phyloP scores from a whole-genome alignment of 106 monocot genomes.

The Allium cepa region DNA sequence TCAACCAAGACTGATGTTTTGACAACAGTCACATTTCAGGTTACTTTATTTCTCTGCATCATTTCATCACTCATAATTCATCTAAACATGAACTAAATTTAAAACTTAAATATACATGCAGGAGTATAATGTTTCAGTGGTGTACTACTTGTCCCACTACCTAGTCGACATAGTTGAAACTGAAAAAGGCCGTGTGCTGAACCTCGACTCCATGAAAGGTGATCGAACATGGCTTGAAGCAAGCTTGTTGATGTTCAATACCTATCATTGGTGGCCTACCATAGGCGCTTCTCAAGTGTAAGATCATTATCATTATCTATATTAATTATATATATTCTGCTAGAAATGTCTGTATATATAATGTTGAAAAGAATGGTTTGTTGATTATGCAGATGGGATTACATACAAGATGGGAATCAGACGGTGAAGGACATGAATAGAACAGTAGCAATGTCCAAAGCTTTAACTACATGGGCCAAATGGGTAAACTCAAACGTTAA shows the following conservation, averaged over 20 bases:
- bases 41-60: too few relatives aligned
- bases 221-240: slow-evolving; percentile 20
- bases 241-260: slow-evolving; percentile 47
- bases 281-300: slow-evolving; percentile 27
- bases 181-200: slow-evolving; percentile 25
- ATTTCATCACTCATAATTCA: too few relatives aligned
- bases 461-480: slow-evolving; percentile 37
- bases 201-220: slow-evolving; percentile 22
- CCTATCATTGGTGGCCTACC: slow-evolving; percentile 48
- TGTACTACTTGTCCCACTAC: slow-evolving; percentile 28
- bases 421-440: slow-evolving; percentile 36
- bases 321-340: not conserved
- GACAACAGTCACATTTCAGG: too few relatives aligned
- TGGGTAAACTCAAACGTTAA: slow-evolving; percentile 34
- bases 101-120: slow-evolving; percentile 3
- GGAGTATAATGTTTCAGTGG: slow-evolving; percentile 37
- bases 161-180: slow-evolving; percentile 31
- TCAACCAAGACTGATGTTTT: too few relatives aligned
- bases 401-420: slow-evolving; percentile 23
- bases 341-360: not conserved
- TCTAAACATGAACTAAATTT: too few relatives aligned
- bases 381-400: slow-evolving; percentile 35
- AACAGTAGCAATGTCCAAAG: slow-evolving; percentile 26
- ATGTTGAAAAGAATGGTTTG: not conserved
- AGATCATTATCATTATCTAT: not conserved